phyloP scores from a whole-genome alignment of 345 rosid species.

The Clausena lansium region DNA sequence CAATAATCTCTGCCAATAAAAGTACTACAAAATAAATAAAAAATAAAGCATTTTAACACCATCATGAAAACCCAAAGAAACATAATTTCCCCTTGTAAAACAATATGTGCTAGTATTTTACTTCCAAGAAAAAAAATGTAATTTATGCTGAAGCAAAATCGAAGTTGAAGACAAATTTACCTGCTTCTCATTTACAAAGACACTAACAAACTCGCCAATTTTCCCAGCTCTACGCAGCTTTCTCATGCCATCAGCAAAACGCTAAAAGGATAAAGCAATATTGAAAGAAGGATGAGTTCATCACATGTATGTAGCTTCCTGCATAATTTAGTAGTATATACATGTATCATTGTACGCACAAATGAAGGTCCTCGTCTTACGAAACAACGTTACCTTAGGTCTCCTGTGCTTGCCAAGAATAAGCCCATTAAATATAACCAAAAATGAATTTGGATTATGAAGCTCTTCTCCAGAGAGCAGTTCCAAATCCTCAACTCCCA shows the following conservation, averaged over 20 bases:
- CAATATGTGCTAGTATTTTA: neutral
- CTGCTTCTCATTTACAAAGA: conserved; percentile 93
- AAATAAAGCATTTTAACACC: neutral
- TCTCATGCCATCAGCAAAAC: conserved; percentile 67
- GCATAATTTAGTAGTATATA: neutral
- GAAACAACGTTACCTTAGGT: conserved; percentile 67
- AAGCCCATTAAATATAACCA: conserved; percentile 83
- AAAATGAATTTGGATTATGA: conserved; percentile 73
- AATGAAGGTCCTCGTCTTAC: neutral
- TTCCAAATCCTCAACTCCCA: conserved; percentile 87
- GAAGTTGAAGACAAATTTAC: conserved; percentile 36
- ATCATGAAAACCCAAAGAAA: neutral
- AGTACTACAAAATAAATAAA: neutral
- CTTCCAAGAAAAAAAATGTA: neutral
- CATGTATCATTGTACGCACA: neutral
- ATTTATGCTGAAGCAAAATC: neutral
- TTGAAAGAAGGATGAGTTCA: conserved; percentile 10
- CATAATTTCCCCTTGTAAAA: neutral
- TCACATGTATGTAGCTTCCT: conserved; percentile 11
- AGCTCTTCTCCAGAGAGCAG: conserved; percentile 86
- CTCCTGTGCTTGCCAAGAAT: conserved; percentile 91
- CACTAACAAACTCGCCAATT: conserved; percentile 88
- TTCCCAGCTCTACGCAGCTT: conserved; percentile 85
- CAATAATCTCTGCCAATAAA: neutral
- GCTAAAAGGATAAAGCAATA: conserved; percentile 37